Conservation (phyloP, 352 stramenopile genomes). For the Pythium aquatile region DNA sequence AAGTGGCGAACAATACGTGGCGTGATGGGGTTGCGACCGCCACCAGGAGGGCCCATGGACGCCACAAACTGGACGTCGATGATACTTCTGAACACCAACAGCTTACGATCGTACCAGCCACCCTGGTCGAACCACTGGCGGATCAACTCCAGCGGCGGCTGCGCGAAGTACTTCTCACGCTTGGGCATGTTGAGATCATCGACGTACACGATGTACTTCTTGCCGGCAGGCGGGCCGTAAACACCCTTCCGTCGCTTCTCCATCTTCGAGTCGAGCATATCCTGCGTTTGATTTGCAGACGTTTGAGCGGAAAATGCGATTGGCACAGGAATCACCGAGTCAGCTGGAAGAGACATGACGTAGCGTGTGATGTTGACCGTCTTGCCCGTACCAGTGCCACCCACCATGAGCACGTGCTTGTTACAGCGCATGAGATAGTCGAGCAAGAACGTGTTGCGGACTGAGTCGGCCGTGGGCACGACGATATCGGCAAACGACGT, state of each 20-base stretch:
- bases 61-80: constrained; percentile 89
- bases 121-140: constrained; percentile 94
- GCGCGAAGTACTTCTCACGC: constrained; percentile 92
- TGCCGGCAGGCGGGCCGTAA: constrained; percentile 89
- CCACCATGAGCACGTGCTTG: constrained; percentile 95
- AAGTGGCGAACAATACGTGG: constrained; percentile 91
- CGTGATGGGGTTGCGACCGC: constrained; percentile 91
- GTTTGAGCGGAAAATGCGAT: constrained; percentile 93
- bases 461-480: constrained; percentile 91
- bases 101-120: constrained; percentile 94
- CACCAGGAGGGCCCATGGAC: constrained; percentile 91
- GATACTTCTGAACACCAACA: constrained; percentile 88
- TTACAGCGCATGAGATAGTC: constrained; percentile 76
- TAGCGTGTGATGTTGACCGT: constrained; percentile 93
- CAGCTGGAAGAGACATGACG: constrained; percentile 81
- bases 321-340: constrained; percentile 88
- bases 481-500: constrained; percentile 91
- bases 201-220: constrained; percentile 94
- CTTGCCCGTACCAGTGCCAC: constrained; percentile 93
- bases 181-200: constrained; percentile 97
- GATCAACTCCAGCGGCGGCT: constrained; percentile 94
- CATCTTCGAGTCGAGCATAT: constrained; percentile 91
- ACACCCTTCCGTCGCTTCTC: constrained; percentile 93
- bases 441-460: constrained; percentile 92
- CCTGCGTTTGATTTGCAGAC: constrained; percentile 91